Base-by-base conservation (phyloP, 768 basidiomycete genomes). In the Suillus placidus region DNA sequence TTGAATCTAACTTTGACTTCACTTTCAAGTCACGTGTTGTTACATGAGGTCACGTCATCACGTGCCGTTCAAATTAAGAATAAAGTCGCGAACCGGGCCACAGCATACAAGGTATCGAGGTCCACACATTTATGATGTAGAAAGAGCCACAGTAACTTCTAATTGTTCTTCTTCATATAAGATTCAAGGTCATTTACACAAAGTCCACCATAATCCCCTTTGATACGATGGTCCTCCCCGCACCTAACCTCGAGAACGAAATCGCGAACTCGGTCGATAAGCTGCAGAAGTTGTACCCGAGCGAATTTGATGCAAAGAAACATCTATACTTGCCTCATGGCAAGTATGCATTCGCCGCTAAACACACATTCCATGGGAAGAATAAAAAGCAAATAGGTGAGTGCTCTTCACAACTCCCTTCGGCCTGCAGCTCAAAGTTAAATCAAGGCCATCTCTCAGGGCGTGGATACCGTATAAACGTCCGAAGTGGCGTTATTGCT, bases 261-360 rank as follows among this genome's bases (percentile, higher is more conserved):
- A 42, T 60, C 20, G 40, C 40, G 12, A 42, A 42, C 40, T 40
- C 40, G 20, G 20, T 61, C 10, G 49, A 67, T 38, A 58, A 62
- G 20, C 47, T 67, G n/a, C 45, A 65, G 62, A 56, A 61, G 38
- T 43, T 64, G 23, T 61, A 56, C 47, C 65, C 66, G 5, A 35
- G n/a, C 35, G 30, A 9, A 16, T 51, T 67, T 37, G 66, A 67
- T 35, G 30, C 60, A 20, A 34, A 60, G 20, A 65, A 61, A 54
- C 37, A 65, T 20, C 58, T 67, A 23, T 67, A 67, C 37, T 35
- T 57, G 16, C 66, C 66, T 16, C 66, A 67, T 55, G 66, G 66
- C 7, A 67, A 63, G 35, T 67, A 47, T 38, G 66, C 66, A 12
- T 66, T 66, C n/a, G 57, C 63, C n/a, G 54, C 63, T 7, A 38